Percentiles rank a stretch among this genome's conserved stretches.
Evolutionary conservation across 345 rosid genomes (phyloP).

Genomic region (Eucalyptus sp.): DNA sequence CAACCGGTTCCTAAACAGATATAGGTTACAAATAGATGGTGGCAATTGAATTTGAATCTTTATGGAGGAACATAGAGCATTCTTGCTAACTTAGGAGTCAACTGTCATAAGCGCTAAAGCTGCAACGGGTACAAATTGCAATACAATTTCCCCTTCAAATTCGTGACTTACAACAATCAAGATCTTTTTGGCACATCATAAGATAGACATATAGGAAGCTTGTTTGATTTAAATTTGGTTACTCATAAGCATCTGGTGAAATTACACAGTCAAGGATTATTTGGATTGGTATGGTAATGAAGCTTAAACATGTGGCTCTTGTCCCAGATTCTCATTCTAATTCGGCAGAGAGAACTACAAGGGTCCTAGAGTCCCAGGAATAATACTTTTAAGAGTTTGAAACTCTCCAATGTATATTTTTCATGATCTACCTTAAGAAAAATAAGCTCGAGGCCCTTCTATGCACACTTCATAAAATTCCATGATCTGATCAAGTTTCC

Average conservation of each 20-base stretch:
- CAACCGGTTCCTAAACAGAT: constrained; percentile 46
- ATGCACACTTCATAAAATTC: not conserved
- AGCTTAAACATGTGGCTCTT: not conserved
- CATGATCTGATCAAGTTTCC: not conserved
- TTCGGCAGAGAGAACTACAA: not conserved
- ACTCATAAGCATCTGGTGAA: not conserved
- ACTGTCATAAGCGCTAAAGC: not conserved
- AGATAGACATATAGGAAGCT: not conserved
- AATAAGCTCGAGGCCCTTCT: not conserved
- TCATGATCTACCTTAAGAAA: not conserved
- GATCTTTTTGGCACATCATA: not conserved
- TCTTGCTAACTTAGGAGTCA: not conserved
- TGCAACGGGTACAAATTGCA: not conserved
- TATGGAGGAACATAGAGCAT: not conserved
- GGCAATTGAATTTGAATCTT: not conserved
- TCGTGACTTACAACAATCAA: not conserved
- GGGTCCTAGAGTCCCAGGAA: not conserved
- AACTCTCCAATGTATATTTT: not conserved
- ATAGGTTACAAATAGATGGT: not conserved
- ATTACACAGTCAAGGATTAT: not conserved
- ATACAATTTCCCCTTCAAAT: not conserved
- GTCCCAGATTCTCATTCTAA: not conserved
- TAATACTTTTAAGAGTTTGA: not conserved
- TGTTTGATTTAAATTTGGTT: not conserved
- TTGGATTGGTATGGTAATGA: not conserved